A percentile compares a stretch with the other conserved stretches of the same genome.
phyloP scores from a whole-genome alignment of 2,329 filamentous ascomycete genomes.

The Penicillium sp. region DNA sequence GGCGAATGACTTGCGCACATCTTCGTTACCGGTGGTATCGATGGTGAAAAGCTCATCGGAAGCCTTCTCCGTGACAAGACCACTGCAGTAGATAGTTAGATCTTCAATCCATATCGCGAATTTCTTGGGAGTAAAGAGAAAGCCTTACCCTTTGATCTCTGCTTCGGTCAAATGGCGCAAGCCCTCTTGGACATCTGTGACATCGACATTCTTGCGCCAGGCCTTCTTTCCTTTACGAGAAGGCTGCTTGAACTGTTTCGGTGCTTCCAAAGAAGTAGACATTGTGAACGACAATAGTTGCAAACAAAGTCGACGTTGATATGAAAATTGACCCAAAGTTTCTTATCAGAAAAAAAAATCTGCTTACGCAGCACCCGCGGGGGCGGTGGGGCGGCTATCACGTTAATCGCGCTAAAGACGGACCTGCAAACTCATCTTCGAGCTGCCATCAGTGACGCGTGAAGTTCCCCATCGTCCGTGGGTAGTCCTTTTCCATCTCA shows the following conservation, averaged over 20 bases:
- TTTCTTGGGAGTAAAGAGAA: neutral
- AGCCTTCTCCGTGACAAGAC: slow-evolving; percentile 79
- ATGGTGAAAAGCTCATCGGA: slow-evolving; percentile 83
- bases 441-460: slow-evolving; percentile 25
- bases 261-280: slow-evolving; percentile 54
- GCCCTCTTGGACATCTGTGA: slow-evolving; percentile 80
- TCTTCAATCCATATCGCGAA: slow-evolving; percentile 4
- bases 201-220: slow-evolving; percentile 97
- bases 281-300: slow-evolving; percentile 26
- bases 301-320: slow-evolving; percentile 4
- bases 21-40: slow-evolving; percentile 71
- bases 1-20: slow-evolving; percentile 65
- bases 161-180: slow-evolving; percentile 84
- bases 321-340: slow-evolving; percentile 24
- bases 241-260: slow-evolving; percentile 80
- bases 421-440: slow-evolving; percentile 26
- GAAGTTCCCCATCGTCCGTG: slow-evolving; percentile 19
- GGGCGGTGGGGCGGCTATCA: slow-evolving; percentile 20
- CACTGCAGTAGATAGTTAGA: slow-evolving; percentile 55
- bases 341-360: slow-evolving; percentile 36
- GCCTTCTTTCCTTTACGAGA: slow-evolving; percentile 98
- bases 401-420: slow-evolving; percentile 29
- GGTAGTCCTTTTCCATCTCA: slow-evolving; percentile 16
- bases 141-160: slow-evolving; percentile 77
- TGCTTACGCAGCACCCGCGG: slow-evolving; percentile 34